Percentiles rank a stretch among this genome's conserved stretches.
Conservation (phyloP, 371 early-diverging fungal species). For the Catenaria anguillulae region DNA sequence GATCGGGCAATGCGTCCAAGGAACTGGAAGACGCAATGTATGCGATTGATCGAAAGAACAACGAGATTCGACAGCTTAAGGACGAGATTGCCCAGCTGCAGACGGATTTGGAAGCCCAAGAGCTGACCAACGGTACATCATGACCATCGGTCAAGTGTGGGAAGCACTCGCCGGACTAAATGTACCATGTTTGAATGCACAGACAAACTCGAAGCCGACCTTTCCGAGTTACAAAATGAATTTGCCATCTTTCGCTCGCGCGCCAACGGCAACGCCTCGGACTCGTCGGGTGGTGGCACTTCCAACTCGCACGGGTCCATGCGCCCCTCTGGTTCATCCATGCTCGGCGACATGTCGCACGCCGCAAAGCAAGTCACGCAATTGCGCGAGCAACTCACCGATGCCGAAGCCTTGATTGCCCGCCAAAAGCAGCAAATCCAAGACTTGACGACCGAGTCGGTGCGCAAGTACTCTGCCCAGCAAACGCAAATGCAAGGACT, state of each 20-base stretch:
- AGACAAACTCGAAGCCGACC: slow-evolving; percentile 15
- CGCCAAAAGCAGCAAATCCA: slow-evolving; percentile 18
- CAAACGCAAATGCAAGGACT: slow-evolving; percentile 39
- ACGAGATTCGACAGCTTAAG: slow-evolving; percentile 22
- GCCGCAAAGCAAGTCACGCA: neutral
- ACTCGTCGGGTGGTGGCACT: no score
- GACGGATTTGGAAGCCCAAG: slow-evolving; percentile 18
- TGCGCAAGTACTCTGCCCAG: slow-evolving; percentile 28
- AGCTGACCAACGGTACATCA: slow-evolving; percentile 10
- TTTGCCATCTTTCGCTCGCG: neutral
- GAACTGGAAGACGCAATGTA: slow-evolving; percentile 29
- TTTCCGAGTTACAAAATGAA: slow-evolving; percentile 17
- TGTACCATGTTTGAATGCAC: slow-evolving; percentile 4
- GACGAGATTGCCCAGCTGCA: slow-evolving; percentile 22
- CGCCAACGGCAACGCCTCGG: neutral
- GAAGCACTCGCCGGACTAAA: no score
- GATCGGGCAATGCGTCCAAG: slow-evolving; percentile 12
- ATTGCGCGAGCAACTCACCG: neutral
- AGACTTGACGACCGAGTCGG: slow-evolving; percentile 30
- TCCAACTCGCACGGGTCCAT: no score
- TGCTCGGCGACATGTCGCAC: neutral
- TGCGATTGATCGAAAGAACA: slow-evolving; percentile 23
- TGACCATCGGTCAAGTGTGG: neutral
- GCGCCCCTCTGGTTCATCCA: no score
- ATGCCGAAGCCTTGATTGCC: neutral